phyloP scores from a whole-genome alignment of 2,329 filamentous ascomycete species.

The Cercospora janseana region DNA sequence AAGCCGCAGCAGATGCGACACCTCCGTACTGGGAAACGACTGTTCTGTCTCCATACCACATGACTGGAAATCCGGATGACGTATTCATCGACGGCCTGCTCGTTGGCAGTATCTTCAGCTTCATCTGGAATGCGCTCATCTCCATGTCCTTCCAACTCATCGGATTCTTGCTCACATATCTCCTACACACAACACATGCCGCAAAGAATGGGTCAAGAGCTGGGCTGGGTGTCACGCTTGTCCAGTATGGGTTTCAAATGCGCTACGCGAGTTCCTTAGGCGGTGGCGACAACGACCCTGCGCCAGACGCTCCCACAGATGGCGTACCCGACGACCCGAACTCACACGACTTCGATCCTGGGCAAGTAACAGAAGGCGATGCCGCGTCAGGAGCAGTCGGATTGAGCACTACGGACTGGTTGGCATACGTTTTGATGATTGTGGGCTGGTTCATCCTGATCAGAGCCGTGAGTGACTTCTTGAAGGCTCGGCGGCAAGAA shows the following conservation, averaged over 20 bases:
- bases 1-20: conserved; percentile 92
- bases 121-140: conserved; percentile 93
- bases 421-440: conserved; percentile 92
- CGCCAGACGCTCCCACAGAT: conserved; percentile 35
- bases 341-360: conserved; percentile 80
- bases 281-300: conserved; percentile 22
- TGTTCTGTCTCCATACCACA: conserved; percentile 86
- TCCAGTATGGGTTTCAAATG: conserved; percentile 97
- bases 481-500: conserved; percentile 84
- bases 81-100: conserved; percentile 96
- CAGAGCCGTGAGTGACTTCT: conserved; percentile 84
- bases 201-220: conserved; percentile 96
- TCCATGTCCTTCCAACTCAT: conserved; percentile 96
- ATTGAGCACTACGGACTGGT: conserved; percentile 77
- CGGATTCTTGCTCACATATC: conserved; percentile 95
- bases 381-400: conserved; percentile 43
- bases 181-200: conserved; percentile 94
- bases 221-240: conserved; percentile 88
- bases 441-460: conserved; percentile 98
- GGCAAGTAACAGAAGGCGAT: conserved; percentile 54
- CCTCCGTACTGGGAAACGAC: conserved; percentile 99
- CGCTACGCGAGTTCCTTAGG: conserved; percentile 53
- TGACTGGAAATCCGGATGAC: conserved; percentile 83
- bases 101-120: conserved; percentile 81
- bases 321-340: conserved; percentile 78